These are phyloP conservation scores for Ceratocystis cubensis DNA, from an alignment of 2,329 filamentous ascomycete genomes.

Conservation along the genomic window DNA sequence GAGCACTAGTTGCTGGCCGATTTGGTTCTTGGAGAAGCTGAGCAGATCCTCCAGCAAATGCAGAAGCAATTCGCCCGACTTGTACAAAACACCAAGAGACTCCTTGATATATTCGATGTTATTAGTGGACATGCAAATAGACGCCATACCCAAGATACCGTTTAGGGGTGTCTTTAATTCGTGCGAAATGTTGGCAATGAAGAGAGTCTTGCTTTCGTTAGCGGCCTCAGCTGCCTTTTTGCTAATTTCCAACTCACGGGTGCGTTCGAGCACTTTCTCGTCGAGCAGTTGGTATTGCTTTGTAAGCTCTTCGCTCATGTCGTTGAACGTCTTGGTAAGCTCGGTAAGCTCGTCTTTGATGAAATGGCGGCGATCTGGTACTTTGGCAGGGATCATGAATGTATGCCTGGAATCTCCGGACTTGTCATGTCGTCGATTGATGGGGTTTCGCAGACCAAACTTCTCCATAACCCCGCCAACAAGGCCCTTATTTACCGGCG, in stretches of 20 bases:
- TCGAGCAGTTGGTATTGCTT: slow-evolving; percentile 78
- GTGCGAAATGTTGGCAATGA: slow-evolving; percentile 85
- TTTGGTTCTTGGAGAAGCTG: slow-evolving; percentile 91
- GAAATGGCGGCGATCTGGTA: slow-evolving; percentile 59
- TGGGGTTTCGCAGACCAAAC: slow-evolving; percentile 20
- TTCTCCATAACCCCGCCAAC: slow-evolving; percentile 21
- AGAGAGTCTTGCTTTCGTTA: slow-evolving; percentile 92
- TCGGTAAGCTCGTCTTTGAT: slow-evolving; percentile 79
- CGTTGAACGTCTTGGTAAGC: slow-evolving; percentile 73
- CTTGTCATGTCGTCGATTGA: slow-evolving; percentile 25
- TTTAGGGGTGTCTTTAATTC: slow-evolving; percentile 91
- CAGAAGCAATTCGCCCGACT: slow-evolving; percentile 58
- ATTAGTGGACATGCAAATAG: slow-evolving; percentile 84
- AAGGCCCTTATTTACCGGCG: slow-evolving; percentile 6
- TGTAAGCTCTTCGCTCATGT: slow-evolving; percentile 82
- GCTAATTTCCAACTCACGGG: slow-evolving; percentile 71
- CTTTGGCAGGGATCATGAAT: slow-evolving; percentile 77
- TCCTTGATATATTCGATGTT: slow-evolving; percentile 66
- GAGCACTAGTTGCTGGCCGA: slow-evolving; percentile 67
- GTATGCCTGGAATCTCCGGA: slow-evolving; percentile 36
- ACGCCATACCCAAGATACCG: slow-evolving; percentile 87
- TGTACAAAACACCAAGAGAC: slow-evolving; percentile 78
- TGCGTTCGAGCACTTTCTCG: slow-evolving; percentile 70
- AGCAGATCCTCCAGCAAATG: slow-evolving; percentile 81
- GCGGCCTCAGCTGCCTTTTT: slow-evolving; percentile 90